Conservation (phyloP, 2,329 filamentous ascomycete genomes). For the Colletotrichum tabaci region DNA sequence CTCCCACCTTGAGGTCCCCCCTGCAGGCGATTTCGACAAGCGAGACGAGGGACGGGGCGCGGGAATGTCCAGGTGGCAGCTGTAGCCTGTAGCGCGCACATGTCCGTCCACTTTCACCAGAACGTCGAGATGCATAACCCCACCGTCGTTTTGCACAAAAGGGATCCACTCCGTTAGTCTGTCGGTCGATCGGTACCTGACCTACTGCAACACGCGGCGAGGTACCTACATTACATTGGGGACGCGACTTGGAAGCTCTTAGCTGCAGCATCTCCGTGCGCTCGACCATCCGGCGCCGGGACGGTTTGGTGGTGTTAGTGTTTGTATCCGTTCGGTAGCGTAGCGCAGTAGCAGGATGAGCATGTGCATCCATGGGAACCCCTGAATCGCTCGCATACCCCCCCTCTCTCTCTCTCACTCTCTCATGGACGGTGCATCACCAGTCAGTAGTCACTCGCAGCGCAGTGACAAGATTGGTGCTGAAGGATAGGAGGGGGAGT, state of each 20-base stretch:
- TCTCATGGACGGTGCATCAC: constrained; percentile 9
- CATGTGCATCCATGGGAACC: constrained; percentile 40
- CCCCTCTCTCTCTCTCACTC: not conserved
- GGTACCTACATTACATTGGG: not conserved
- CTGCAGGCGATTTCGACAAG: constrained; percentile 35
- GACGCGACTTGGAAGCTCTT: not conserved
- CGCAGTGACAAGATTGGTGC: not conserved
- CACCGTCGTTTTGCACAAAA: not conserved
- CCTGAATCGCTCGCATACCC: constrained; percentile 28
- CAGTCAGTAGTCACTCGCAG: not conserved
- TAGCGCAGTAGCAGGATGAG: constrained; percentile 22
- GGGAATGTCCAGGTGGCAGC: constrained; percentile 10
- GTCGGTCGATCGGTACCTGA: not conserved
- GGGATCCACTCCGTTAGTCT: not conserved
- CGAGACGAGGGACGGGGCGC: constrained; percentile 22
- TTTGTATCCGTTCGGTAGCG: not conserved
- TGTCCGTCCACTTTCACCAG: not conserved
- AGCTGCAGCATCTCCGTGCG: not conserved
- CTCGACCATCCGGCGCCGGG: constrained; percentile 26
- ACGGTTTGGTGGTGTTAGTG: constrained; percentile 8
- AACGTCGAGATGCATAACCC: not conserved
- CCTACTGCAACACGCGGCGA: not conserved
- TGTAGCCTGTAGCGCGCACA: not conserved
- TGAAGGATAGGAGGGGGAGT: not conserved
- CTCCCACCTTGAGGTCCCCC: constrained; percentile 21